Percentiles rank a stretch among this genome's conserved stretches.
phyloP scores from a whole-genome alignment of 441 rosid species.

The Mallotus repandus region DNA sequence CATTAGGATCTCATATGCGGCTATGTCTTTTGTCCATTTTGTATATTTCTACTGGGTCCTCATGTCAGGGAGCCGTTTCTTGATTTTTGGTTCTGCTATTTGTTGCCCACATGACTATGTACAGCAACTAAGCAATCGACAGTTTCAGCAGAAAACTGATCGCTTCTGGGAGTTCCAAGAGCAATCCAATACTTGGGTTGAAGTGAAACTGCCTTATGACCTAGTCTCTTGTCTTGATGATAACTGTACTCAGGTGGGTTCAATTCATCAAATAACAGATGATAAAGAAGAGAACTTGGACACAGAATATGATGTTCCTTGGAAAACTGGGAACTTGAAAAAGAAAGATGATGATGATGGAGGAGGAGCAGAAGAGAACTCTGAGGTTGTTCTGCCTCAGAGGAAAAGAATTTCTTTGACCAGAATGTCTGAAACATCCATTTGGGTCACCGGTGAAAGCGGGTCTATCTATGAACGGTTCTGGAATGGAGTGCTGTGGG shows the following conservation, averaged over 20 bases:
- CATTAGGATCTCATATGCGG: constrained; percentile 19
- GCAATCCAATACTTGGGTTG: constrained; percentile 57
- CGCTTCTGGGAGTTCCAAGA: constrained; percentile 67
- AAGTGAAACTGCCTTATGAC: constrained; percentile 58
- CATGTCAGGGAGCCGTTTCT: constrained; percentile 23
- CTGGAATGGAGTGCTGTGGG: constrained; percentile 83
- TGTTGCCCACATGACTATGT: constrained; percentile 39
- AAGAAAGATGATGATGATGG: constrained; percentile 25
- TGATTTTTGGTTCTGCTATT: constrained; percentile 35
- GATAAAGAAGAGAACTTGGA: constrained; percentile 25
- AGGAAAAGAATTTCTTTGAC: constrained; percentile 65
- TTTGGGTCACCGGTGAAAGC: constrained; percentile 74
- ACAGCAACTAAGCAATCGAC: constrained; percentile 30
- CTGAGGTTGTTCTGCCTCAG: constrained; percentile 33
- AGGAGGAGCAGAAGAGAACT: constrained; percentile 24
- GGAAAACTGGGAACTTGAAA: constrained; percentile 19
- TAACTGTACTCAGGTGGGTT: constrained; percentile 55
- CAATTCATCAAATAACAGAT: constrained; percentile 29
- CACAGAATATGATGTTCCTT: constrained; percentile 18
- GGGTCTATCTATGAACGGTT: constrained; percentile 69
- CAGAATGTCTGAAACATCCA: constrained; percentile 60
- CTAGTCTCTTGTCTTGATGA: constrained; percentile 56
- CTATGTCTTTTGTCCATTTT: constrained; percentile 38
- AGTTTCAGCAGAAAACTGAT: constrained; percentile 59
- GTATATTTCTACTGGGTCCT: constrained; percentile 35